Conservation (phyloP, 139 green algal species). For the Zygnema cylindricum region DNA sequence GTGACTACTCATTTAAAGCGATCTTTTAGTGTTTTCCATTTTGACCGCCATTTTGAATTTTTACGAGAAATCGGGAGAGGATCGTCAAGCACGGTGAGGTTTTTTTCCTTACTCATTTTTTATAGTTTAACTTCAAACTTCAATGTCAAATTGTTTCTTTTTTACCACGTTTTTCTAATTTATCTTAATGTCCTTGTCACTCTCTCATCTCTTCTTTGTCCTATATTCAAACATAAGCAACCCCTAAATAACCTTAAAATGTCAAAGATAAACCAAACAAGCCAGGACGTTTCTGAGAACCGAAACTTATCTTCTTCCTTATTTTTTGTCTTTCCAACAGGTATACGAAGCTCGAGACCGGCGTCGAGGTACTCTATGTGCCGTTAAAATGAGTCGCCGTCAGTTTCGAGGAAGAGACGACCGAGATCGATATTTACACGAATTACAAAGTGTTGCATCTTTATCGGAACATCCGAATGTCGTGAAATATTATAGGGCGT, state of each 20-base stretch:
- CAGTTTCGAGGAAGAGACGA: slow-evolving; percentile 58
- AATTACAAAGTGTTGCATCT: slow-evolving; percentile 73
- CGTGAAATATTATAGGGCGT: slow-evolving; percentile 77
- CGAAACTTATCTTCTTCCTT: too few species aligned
- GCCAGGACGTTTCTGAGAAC: too few species aligned
- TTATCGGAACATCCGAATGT: slow-evolving; percentile 77
- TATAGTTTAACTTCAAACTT: too few species aligned
- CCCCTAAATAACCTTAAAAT: too few species aligned
- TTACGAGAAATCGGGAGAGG: slow-evolving; percentile 70
- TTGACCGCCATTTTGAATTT: slow-evolving; percentile 83
- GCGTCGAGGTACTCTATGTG: slow-evolving; percentile 66
- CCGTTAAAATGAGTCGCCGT: slow-evolving; percentile 63
- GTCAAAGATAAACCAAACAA: too few species aligned
- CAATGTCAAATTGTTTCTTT: too few species aligned
- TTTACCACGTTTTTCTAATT: too few species aligned
- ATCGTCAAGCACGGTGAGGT: slow-evolving; percentile 51
- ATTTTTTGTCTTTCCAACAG: too few species aligned
- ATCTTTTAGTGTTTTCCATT: slow-evolving; percentile 69
- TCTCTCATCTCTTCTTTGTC: too few species aligned
- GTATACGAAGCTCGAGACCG: slow-evolving; percentile 74
- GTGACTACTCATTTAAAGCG: slow-evolving; percentile 70
- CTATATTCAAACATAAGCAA: too few species aligned
- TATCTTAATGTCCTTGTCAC: too few species aligned
- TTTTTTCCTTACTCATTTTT: too few species aligned
- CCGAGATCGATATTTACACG: slow-evolving; percentile 66